phyloP scores from a whole-genome alignment of 1,139 yeast species.

The Blastobotrys illinoisensis region DNA sequence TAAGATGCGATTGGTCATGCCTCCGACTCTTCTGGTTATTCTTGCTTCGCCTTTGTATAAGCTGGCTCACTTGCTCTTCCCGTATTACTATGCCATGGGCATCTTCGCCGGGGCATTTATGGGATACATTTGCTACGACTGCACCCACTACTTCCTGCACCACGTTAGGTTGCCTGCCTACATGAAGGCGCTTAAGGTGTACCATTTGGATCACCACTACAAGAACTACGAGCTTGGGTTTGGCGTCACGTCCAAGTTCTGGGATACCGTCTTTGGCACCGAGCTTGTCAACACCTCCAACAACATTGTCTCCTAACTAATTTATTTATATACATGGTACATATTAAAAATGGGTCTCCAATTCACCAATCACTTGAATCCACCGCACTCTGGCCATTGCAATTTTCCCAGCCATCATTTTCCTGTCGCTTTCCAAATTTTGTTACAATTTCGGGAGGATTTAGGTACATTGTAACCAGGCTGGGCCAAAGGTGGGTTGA shows the following conservation, averaged over 20 bases:
- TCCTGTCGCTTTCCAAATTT: too few species aligned
- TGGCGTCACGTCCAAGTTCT: conserved; percentile 88
- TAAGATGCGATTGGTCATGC: conserved; percentile 84
- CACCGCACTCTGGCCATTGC: too few species aligned
- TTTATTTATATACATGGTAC: neutral
- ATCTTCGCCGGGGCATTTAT: conserved; percentile 91
- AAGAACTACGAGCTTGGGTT: conserved; percentile 94
- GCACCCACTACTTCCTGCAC: conserved; percentile 85
- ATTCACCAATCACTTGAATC: too few species aligned
- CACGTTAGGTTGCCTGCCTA: conserved; percentile 74
- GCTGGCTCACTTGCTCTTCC: conserved; percentile 53
- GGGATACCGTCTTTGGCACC: conserved; percentile 91
- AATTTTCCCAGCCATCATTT: too few species aligned
- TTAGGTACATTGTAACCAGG: too few species aligned
- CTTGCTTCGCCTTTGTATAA: conserved; percentile 57
- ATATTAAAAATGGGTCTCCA: too few species aligned
- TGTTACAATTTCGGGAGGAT: too few species aligned
- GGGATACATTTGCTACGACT: conserved; percentile 88
- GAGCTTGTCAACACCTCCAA: conserved; percentile 35
- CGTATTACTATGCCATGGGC: conserved; percentile 52
- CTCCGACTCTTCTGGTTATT: conserved; percentile 72
- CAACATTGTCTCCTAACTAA: conserved; percentile 9
- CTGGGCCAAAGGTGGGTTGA: too few species aligned
- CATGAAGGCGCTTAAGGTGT: conserved; percentile 73
- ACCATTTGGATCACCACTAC: conserved; percentile 95